Percentiles rank a stretch among this genome's conserved stretches.
phyloP scores from a whole-genome alignment of 1,139 yeast species.

The Saccharomyces hybrid region DNA sequence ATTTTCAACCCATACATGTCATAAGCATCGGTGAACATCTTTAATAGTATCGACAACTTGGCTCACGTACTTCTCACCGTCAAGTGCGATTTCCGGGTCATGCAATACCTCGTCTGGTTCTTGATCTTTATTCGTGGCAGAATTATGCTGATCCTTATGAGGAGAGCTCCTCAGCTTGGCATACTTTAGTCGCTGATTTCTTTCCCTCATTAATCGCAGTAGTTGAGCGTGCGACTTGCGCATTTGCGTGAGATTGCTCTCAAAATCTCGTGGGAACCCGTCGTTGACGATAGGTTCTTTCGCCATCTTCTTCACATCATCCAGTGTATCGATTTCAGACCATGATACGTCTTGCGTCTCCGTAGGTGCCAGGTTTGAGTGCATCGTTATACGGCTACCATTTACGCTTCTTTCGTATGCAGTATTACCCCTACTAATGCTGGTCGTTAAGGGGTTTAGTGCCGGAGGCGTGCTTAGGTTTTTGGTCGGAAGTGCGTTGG shows the following conservation, averaged over 20 bases:
- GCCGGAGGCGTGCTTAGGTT: background rate
- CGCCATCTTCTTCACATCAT: slow-evolving; percentile 68
- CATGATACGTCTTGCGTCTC: slow-evolving; percentile 60
- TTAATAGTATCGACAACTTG: background rate
- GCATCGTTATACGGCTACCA: background rate
- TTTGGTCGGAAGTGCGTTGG: background rate
- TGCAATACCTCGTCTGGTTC: background rate
- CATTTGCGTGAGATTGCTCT: slow-evolving; percentile 47
- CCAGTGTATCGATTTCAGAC: slow-evolving; percentile 83
- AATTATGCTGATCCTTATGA: background rate
- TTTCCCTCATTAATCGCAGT: slow-evolving; percentile 46
- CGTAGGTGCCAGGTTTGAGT: background rate
- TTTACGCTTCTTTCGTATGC: background rate
- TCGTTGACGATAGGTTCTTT: slow-evolving; percentile 45
- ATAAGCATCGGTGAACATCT: background rate
- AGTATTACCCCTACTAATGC: background rate
- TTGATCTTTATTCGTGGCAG: background rate
- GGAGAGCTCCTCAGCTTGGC: background rate
- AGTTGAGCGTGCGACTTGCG: slow-evolving; percentile 56
- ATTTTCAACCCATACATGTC: background rate
- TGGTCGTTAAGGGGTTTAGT: background rate
- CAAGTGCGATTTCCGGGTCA: background rate
- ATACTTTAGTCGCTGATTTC: slow-evolving; percentile 16
- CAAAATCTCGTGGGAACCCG: slow-evolving; percentile 52
- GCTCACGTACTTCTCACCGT: background rate